Evolutionary conservation across 2,329 filamentous ascomycete species (phyloP), one percentile per base, ranked within the genome.

Genomic region (Colletotrichum zoysiae): DNA sequence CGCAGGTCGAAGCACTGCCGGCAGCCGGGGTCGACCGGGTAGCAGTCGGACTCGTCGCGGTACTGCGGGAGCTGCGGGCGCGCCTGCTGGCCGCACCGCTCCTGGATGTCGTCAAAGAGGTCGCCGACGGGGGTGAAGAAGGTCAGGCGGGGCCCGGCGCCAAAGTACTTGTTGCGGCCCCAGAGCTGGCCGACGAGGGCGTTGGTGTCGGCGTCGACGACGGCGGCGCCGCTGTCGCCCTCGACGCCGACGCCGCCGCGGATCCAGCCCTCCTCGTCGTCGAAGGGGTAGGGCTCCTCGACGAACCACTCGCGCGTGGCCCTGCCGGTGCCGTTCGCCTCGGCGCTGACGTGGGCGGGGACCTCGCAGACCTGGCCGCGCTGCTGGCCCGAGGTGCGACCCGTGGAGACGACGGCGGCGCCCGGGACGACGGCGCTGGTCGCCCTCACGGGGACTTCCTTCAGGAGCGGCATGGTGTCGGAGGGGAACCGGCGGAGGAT

Each of bases 301-400:
- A 85, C 76, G 65, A 82, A 85, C 84, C 84, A 85, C 75, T 85
- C 84, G 7, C 84, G 77, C 5, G 84, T 85, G 3, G 81, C 79
- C 64, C 81, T 84, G 2, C 79, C 78, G 0, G 83, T 85, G 5
- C 82, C 81, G 56, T 84, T 85, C 14, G 76, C 77, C 0, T 76
- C 75, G 2, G 81, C 81, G 16, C 79, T 80, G 1, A 85, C 76
- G 56, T 85, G 84, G 1, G 83, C 83, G 1, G 84, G 84, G 0
- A 83, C 78, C 71, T 85, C 83, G 59, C 84, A 82, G 23, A 85
- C 72, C 56, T 82, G 82, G 1, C 84, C 84, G 18, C 78, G 77
- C 71, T 84, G 82, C 50, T 82, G 79, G 20, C 84, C 83, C 5
- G 84, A 85, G 2, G 83, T 85, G 23, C 84, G 78, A 5, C 83